Evolutionary conservation across 257 asterid species (phyloP).

Genomic region (Solanum okadae): DNA sequence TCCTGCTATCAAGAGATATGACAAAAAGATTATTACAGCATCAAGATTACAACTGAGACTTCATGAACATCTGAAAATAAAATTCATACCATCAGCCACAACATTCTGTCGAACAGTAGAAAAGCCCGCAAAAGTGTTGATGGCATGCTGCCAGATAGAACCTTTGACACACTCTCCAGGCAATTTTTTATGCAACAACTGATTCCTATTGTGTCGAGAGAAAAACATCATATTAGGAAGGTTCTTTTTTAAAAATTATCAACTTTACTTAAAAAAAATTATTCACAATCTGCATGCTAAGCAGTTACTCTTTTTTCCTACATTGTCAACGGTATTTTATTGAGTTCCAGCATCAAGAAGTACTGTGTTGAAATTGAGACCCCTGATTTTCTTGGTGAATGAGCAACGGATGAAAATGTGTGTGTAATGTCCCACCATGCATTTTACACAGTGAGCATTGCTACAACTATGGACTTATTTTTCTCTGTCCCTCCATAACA

Average conservation of each 20-base stretch:
- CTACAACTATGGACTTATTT: not conserved
- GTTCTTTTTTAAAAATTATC: not conserved
- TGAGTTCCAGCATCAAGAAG: not conserved
- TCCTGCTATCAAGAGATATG: not conserved
- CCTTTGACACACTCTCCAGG: not conserved
- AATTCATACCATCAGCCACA: conserved; percentile 29
- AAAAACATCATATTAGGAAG: not conserved
- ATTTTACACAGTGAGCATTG: not conserved
- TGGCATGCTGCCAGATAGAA: not conserved
- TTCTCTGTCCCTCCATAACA: not conserved
- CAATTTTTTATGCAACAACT: not conserved
- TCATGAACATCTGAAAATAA: not conserved
- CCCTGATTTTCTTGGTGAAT: not conserved
- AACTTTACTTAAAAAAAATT: not conserved
- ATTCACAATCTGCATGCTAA: not conserved
- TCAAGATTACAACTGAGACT: not conserved
- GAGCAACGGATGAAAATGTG: not conserved
- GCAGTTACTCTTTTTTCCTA: not conserved
- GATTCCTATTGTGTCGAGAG: not conserved
- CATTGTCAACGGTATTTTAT: not conserved
- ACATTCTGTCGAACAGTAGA: conserved; percentile 20
- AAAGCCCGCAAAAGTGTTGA: conserved; percentile 7
- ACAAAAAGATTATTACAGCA: conserved; percentile 2
- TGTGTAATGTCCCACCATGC: not conserved
- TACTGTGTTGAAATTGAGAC: not conserved